Conservation (phyloP, 257 asterid genomes). For the Agastache rugosa region DNA sequence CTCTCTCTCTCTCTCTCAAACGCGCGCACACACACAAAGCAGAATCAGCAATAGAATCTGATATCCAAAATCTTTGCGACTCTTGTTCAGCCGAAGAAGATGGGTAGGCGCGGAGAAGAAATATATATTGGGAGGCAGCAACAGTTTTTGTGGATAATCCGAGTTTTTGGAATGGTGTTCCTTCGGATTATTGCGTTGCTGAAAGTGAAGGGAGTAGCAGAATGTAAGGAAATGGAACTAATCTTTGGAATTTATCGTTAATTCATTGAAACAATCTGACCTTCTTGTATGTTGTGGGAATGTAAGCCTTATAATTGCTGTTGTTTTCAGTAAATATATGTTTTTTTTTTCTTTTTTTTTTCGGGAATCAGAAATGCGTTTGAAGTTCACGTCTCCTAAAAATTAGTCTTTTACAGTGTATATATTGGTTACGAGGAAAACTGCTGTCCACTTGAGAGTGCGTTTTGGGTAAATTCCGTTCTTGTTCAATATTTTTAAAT, state of each 20-base stretch:
- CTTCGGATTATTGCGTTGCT: constrained; percentile 27
- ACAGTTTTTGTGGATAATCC: constrained; percentile 11
- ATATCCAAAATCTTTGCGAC: neutral
- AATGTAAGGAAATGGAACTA: constrained; percentile 30
- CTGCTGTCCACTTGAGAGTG: too few relatives aligned
- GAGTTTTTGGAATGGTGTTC: constrained; percentile 10
- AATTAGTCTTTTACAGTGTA: neutral
- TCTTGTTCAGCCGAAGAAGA: constrained; percentile 76
- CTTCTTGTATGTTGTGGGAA: constrained; percentile 8
- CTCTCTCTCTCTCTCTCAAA: constrained; percentile 34
- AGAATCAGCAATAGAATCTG: constrained; percentile 58
- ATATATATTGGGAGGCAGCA: constrained; percentile 23
- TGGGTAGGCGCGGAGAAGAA: constrained; percentile 44
- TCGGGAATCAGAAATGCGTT: neutral
- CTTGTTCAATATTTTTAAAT: too few relatives aligned
- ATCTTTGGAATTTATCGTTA: constrained; percentile 15
- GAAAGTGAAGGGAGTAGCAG: neutral
- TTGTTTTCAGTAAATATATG: constrained; percentile 9
- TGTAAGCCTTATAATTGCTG: constrained; percentile 4
- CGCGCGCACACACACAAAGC: constrained; percentile 1
- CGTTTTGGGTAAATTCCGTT: too few relatives aligned
- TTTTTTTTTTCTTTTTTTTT: neutral
- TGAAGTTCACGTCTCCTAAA: neutral
- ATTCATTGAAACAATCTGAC: constrained; percentile 26
- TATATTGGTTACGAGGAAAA: neutral